phyloP scores from a whole-genome alignment of 2,329 filamentous ascomycete species.

The Aspergillus novoparasiticus region DNA sequence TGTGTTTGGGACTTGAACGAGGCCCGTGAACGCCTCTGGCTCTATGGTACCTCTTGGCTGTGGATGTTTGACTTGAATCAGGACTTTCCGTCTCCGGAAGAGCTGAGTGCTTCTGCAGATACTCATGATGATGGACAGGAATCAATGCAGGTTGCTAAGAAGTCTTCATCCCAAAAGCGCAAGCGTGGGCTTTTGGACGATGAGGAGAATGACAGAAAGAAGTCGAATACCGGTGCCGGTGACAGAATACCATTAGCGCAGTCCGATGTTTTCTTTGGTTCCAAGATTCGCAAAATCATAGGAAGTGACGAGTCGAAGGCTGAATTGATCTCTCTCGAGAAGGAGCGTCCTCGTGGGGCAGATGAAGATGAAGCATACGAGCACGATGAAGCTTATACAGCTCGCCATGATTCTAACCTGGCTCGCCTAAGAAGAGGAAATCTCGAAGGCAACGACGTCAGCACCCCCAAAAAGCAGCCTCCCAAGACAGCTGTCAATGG shows the following conservation, averaged over 20 bases:
- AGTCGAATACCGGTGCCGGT: conserved; percentile 59
- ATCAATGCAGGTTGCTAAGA: conserved; percentile 24
- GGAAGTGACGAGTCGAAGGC: conserved; percentile 40
- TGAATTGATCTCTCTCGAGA: conserved; percentile 39
- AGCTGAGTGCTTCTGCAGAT: conserved; percentile 25
- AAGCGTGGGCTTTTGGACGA: conserved; percentile 44
- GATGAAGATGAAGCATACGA: conserved; percentile 36
- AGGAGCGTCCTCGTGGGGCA: conserved; percentile 19
- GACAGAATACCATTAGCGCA: conserved; percentile 52
- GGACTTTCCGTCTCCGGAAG: conserved; percentile 59
- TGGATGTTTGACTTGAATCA: conserved; percentile 87
- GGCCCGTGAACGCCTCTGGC: conserved; percentile 69
- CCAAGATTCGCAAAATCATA: conserved; percentile 52
- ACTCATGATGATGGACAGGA: conserved; percentile 27
- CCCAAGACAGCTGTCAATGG: conserved; percentile 21
- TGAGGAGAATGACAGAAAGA: conserved; percentile 46
- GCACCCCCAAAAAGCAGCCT: conserved; percentile 23
- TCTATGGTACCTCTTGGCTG: conserved; percentile 83
- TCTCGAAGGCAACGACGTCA: conserved; percentile 21
- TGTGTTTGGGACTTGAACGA: conserved; percentile 74
- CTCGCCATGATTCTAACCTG: conserved; percentile 33
- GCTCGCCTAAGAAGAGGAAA: conserved; percentile 34
- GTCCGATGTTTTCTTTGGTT: conserved; percentile 46
- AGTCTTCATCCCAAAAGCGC: conserved; percentile 37
- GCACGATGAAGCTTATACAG: conserved; percentile 34